Conservation (phyloP, 345 rosid genomes). For the Ceriops tagal region DNA sequence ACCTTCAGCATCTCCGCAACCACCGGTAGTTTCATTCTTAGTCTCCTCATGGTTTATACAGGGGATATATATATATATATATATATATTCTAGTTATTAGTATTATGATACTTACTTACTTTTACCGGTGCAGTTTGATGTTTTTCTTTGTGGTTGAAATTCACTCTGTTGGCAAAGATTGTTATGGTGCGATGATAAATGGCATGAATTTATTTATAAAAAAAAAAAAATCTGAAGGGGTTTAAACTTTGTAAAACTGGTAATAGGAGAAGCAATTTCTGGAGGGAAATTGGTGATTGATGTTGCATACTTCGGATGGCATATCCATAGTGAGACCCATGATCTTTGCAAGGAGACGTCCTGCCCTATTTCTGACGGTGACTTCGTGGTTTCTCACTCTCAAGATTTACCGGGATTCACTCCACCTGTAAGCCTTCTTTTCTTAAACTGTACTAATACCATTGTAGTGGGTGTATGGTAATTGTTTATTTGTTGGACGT, state of each 20-base stretch:
- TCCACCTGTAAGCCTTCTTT: conserved; percentile 72
- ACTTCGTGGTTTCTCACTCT: conserved; percentile 72
- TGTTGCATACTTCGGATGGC: conserved; percentile 85
- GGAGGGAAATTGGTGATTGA: conserved; percentile 76
- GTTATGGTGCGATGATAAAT: too few relatives aligned
- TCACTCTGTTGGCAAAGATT: too few relatives aligned
- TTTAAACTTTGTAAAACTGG: not conserved
- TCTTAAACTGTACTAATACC: not conserved
- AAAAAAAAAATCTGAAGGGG: not conserved
- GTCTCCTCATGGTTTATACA: too few relatives aligned
- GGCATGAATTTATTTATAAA: not conserved
- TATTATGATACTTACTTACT: too few relatives aligned
- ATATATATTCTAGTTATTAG: too few relatives aligned
- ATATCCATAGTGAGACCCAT: conserved; percentile 71
- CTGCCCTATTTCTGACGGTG: conserved; percentile 73
- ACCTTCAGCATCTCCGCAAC: conserved; percentile 42
- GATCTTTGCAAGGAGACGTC: conserved; percentile 76
- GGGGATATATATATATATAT: too few relatives aligned
- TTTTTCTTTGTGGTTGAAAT: too few relatives aligned
- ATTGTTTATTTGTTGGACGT: too few relatives aligned
- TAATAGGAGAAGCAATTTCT: conserved; percentile 41
- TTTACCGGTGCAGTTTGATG: too few relatives aligned
- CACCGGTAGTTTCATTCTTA: conserved; percentile 21
- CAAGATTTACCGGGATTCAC: conserved; percentile 81
- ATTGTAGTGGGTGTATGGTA: not conserved